Conservation (phyloP, 768 basidiomycete species). For the Suillus lakei region DNA sequence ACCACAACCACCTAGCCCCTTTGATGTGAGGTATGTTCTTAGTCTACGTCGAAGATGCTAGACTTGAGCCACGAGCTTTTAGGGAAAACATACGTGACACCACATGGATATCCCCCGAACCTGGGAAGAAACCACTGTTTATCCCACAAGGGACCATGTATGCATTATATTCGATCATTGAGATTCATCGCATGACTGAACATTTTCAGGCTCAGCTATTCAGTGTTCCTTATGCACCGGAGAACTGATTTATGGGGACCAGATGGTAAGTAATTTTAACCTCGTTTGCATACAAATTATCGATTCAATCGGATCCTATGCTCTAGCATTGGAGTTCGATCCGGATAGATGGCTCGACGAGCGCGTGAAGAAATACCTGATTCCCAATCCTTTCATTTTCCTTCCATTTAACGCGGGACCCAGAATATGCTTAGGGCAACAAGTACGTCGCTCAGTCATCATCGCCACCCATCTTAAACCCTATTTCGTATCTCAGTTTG, state of each 20-base stretch:
- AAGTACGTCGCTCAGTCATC: constrained; percentile 30
- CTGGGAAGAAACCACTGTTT: constrained; percentile 33
- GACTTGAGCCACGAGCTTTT: neutral
- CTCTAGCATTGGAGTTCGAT: constrained; percentile 37
- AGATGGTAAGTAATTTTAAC: constrained; percentile 25
- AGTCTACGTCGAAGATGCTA: neutral
- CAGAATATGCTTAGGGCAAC: constrained; percentile 42
- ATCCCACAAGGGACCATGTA: constrained; percentile 29
- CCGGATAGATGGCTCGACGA: constrained; percentile 47
- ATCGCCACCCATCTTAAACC: constrained; percentile 8
- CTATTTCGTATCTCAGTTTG: constrained; percentile 30
- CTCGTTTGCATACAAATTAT: neutral
- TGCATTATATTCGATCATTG: neutral
- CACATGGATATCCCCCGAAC: constrained; percentile 26
- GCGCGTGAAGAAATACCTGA: constrained; percentile 38
- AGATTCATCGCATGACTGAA: neutral
- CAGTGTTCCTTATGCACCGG: constrained; percentile 41
- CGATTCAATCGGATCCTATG: neutral
- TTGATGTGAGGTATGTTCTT: constrained; percentile 34
- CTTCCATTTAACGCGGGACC: constrained; percentile 49
- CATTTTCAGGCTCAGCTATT: constrained; percentile 27
- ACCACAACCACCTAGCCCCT: constrained; percentile 28
- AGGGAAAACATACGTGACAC: constrained; percentile 31
- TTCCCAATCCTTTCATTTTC: constrained; percentile 46
- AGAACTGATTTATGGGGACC: constrained; percentile 43